Conservation (phyloP, 257 asterid genomes). For the Buddleja alternifolia region DNA sequence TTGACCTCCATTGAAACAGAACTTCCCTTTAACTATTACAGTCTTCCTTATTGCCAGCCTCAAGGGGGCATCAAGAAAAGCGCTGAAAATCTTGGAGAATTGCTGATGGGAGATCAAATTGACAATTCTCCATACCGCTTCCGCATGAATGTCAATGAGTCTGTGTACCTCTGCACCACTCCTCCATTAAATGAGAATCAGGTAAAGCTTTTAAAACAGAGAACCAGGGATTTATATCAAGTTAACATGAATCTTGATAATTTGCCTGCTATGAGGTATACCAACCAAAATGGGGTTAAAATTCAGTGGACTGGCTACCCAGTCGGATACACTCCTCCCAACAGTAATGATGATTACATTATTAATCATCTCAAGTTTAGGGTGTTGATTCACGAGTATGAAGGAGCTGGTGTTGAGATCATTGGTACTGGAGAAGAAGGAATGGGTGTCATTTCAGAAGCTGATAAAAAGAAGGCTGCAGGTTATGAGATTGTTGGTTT, state of each 20-base stretch:
- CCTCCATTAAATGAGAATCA: conserved; percentile 64
- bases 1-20: conserved; percentile 85
- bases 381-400: conserved; percentile 78
- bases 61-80: conserved; percentile 68
- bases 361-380: conserved; percentile 75
- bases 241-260: conserved; percentile 83
- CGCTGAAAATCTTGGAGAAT: conserved; percentile 84
- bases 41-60: conserved; percentile 76
- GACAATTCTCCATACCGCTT: conserved; percentile 79
- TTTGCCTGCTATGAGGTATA: conserved; percentile 76
- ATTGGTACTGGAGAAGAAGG: conserved; percentile 83
- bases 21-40: conserved; percentile 77
- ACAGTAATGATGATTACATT: conserved; percentile 68
- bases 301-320: conserved; percentile 87
- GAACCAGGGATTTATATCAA: conserved; percentile 78
- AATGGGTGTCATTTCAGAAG: conserved; percentile 66
- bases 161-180: conserved; percentile 74
- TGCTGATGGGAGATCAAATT: conserved; percentile 85
- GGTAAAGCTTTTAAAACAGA: conserved; percentile 75
- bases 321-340: conserved; percentile 69
- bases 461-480: conserved; percentile 69
- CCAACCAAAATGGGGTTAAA: conserved; percentile 67
- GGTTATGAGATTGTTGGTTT: conserved; percentile 85
- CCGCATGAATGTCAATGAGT: conserved; percentile 68
- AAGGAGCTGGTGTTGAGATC: conserved; percentile 75